phyloP scores from a whole-genome alignment of 1,284 basidiomycete species.

The Malassezia slooffiae region DNA sequence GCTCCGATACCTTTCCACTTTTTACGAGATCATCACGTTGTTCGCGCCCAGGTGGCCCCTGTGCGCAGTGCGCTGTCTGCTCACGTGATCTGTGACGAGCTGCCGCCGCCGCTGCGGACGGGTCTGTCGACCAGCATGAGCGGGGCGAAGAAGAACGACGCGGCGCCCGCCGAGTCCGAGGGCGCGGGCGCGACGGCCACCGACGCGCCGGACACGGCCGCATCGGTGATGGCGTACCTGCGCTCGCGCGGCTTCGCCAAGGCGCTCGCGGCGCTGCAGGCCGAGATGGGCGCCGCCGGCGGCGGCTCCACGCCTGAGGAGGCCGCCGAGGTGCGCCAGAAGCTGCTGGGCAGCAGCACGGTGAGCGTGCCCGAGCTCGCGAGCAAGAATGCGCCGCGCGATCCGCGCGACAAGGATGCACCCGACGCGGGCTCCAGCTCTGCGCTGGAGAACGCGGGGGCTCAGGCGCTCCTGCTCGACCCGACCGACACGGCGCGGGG shows the following conservation, averaged over 20 bases:
- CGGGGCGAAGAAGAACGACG: neutral
- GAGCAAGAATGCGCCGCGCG: conserved; percentile 36
- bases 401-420: conserved; percentile 34
- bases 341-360: conserved; percentile 51
- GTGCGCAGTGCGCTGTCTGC: too few species aligned
- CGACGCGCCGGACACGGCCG: too few species aligned
- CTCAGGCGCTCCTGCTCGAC: conserved; percentile 70
- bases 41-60: too few species aligned
- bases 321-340: conserved; percentile 23
- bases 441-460: conserved; percentile 50
- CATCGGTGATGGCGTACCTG: conserved; percentile 68
- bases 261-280: conserved; percentile 63
- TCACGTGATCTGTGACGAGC: too few species aligned
- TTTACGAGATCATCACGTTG: too few species aligned
- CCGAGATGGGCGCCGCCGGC: conserved; percentile 53
- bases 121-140: too few species aligned
- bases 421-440: conserved; percentile 31
- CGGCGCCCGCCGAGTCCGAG: neutral
- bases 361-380: conserved; percentile 53
- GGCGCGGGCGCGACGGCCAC: too few species aligned
- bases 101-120: too few species aligned
- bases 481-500: conserved; percentile 79
- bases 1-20: too few species aligned
- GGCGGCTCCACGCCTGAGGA: conserved; percentile 21
- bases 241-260: conserved; percentile 65